phyloP scores from a whole-genome alignment of 257 asterid genomes.

The Primulina eburnea region DNA sequence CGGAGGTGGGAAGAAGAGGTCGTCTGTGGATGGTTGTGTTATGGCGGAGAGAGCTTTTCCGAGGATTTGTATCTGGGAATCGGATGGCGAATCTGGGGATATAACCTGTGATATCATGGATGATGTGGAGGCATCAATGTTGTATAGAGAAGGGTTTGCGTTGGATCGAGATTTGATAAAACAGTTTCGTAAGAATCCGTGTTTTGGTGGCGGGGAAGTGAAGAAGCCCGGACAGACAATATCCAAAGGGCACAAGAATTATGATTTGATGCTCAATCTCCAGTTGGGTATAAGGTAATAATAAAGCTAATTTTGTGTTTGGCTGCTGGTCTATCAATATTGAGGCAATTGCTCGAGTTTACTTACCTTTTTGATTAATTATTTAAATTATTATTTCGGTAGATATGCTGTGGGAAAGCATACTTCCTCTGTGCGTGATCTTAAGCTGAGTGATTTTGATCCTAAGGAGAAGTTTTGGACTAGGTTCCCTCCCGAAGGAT shows the following conservation, averaged over 20 bases:
- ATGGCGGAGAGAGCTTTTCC: conserved; percentile 63
- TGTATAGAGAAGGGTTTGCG: conserved; percentile 55
- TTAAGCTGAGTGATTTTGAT: conserved; percentile 75
- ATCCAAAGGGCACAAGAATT: conserved; percentile 90
- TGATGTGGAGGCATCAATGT: conserved; percentile 74
- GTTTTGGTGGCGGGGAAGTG: conserved; percentile 56
- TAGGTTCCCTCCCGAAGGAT: conserved; percentile 81
- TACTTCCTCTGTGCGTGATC: conserved; percentile 49
- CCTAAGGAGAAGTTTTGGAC: conserved; percentile 94
- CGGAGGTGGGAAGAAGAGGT: conserved; percentile 50
- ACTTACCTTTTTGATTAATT: conserved; percentile 8
- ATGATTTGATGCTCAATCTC: conserved; percentile 93
- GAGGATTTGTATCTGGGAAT: conserved; percentile 92
- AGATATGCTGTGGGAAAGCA: conserved; percentile 86
- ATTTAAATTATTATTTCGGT: conserved; percentile 10
- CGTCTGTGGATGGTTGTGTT: conserved; percentile 60
- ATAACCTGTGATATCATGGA: conserved; percentile 93
- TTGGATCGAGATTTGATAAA: conserved; percentile 51
- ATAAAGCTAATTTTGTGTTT: neutral
- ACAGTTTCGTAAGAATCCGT: conserved; percentile 76
- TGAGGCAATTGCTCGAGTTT: neutral
- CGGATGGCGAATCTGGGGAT: conserved; percentile 96
- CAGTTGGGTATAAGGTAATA: conserved; percentile 90
- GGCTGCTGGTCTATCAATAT: neutral
- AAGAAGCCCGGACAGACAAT: conserved; percentile 90